Evolutionary conservation across 2,329 filamentous ascomycete genomes (phyloP), one percentile per base, ranked within the genome.

Genomic region (Aspergillus brunneoviolaceus): DNA sequence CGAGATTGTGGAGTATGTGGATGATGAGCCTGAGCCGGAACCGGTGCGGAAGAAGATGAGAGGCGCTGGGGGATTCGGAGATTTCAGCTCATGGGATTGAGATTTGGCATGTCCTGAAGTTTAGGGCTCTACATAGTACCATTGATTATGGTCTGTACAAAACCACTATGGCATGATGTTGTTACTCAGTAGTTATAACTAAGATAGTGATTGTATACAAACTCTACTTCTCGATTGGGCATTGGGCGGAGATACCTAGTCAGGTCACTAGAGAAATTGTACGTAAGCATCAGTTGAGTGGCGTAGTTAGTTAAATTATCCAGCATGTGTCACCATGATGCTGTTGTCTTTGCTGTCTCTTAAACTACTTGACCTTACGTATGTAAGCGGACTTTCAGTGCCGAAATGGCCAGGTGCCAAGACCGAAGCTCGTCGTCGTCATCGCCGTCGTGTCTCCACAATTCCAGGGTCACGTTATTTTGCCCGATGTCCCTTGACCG

Each of bases 21-120:
- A 86, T 62, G 83, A 87, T 21, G 87, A 84, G 42, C 89, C 86
- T 74, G 86, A 87, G 57, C 74, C 74, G 25, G 87, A 91, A 67
- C 91, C 90, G 19, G 85, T 82, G 4, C 87, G 86, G 76, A 98
- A 97, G 79, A 98, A 96, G 79, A 77, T 81, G 2, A 95, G 90
- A 72, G 82, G 71, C 2, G 61, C 64, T 1, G 85, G 87, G 12
- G 92, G 92, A 0, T 99, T 98, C 81, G 93, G 94, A 2, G 96
- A 97, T 76, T 99, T 99, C 75, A 93, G 96, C 77, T 85, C 81
- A 42, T 99, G 95, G 97, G 80, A 79, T 52, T 65, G 39, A 58
- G 56, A 6, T 16, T 6, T 14, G 21, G 25, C 11, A 19, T 39
- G 27, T 27, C 33, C 39, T 16, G n/a, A 21, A 14, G 55, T n/a